These are phyloP conservation scores for Beauveria caledonica DNA, from an alignment of 2,329 filamentous ascomycete species.

Conservation along the genomic window DNA sequence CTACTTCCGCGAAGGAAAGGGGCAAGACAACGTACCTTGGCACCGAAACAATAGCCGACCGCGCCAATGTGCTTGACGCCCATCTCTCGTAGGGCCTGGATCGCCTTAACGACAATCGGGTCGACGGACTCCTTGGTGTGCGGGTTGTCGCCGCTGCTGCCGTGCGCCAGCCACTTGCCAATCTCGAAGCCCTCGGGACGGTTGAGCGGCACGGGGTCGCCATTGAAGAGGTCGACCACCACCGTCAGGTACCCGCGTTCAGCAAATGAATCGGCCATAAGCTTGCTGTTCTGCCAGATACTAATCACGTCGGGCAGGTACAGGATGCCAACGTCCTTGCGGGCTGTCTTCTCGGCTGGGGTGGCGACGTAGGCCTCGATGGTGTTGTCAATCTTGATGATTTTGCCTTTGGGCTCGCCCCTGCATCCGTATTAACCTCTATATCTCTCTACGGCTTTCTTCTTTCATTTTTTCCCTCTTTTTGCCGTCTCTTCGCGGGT, in stretches of 20 bases:
- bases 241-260: slow-evolving; percentile 31
- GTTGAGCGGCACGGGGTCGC: slow-evolving; percentile 24
- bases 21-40: slow-evolving; percentile 36
- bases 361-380: slow-evolving; percentile 17
- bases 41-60: slow-evolving; percentile 60
- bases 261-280: slow-evolving; percentile 33
- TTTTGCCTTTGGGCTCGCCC: slow-evolving; percentile 38
- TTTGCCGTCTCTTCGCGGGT: neutral
- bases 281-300: slow-evolving; percentile 32
- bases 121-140: slow-evolving; percentile 27
- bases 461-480: neutral
- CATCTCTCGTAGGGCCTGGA: slow-evolving; percentile 48
- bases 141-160: slow-evolving; percentile 39
- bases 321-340: slow-evolving; percentile 24
- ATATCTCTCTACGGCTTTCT: neutral
- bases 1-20: neutral
- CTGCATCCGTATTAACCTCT: slow-evolving; percentile 22
- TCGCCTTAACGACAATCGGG: slow-evolving; percentile 24
- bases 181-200: slow-evolving; percentile 23
- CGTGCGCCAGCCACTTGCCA: slow-evolving; percentile 28
- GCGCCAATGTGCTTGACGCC: slow-evolving; percentile 46
- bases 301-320: slow-evolving; percentile 31
- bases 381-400: slow-evolving; percentile 32
- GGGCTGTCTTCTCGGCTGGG: slow-evolving; percentile 16
- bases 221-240: slow-evolving; percentile 31